Percentiles rank a stretch among this genome's conserved stretches.
These are phyloP conservation scores for Fusarium lateritium DNA, from an alignment of 2,329 filamentous ascomycete species.

Conservation along the genomic window DNA sequence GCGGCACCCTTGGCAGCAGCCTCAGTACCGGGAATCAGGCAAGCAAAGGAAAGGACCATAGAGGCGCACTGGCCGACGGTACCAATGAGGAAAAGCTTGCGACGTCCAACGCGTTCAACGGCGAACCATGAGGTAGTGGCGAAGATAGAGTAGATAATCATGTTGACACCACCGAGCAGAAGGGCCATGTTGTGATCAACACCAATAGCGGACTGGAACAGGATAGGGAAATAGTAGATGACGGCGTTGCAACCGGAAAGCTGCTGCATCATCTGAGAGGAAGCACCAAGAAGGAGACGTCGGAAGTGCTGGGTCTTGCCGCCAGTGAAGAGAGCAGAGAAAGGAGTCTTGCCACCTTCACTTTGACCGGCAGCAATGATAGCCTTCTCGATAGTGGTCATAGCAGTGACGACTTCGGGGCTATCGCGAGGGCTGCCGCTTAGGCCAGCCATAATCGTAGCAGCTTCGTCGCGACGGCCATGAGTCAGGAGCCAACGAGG, in stretches of 20 bases:
- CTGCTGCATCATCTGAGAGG: constrained; percentile 74
- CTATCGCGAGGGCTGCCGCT: constrained; percentile 61
- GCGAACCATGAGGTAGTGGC: constrained; percentile 70
- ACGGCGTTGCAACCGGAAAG: constrained; percentile 72
- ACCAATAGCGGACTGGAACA: constrained; percentile 59
- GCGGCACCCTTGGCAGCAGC: constrained; percentile 73
- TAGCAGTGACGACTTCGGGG: constrained; percentile 70
- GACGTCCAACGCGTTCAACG: constrained; percentile 61
- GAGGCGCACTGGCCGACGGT: constrained; percentile 65
- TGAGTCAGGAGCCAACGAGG: constrained; percentile 64
- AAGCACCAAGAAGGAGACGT: constrained; percentile 72
- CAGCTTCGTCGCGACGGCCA: constrained; percentile 59
- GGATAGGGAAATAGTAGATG: constrained; percentile 73
- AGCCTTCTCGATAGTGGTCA: constrained; percentile 63
- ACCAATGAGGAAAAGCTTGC: constrained; percentile 63
- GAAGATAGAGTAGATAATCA: constrained; percentile 71
- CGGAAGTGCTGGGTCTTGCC: constrained; percentile 77
- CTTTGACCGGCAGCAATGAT: constrained; percentile 67
- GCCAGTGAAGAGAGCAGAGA: constrained; percentile 70
- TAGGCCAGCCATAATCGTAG: constrained; percentile 48
- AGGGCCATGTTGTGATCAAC: constrained; percentile 61
- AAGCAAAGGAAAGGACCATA: constrained; percentile 74
- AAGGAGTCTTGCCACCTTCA: constrained; percentile 60
- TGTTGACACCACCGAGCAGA: constrained; percentile 65
- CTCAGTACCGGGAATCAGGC: constrained; percentile 74